Evolutionary conservation across 2,329 filamentous ascomycete species (phyloP).

Genomic region (Penicillium brasilianum): DNA sequence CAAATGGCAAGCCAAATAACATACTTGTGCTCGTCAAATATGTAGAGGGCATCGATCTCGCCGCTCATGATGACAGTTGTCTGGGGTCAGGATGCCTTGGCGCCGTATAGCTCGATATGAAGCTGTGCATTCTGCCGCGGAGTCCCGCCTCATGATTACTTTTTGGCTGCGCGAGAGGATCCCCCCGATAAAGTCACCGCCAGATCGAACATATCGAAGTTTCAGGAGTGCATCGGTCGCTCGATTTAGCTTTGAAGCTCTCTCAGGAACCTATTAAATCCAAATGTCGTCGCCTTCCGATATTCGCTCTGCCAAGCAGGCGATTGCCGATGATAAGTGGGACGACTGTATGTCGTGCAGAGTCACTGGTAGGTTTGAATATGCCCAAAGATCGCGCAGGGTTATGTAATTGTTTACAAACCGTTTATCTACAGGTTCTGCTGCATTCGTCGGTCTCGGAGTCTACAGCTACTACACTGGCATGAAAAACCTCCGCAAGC

Average conservation of each 20-base stretch:
- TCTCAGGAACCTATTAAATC: not conserved
- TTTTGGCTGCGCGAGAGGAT: constrained; percentile 14
- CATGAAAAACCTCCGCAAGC: constrained; percentile 70
- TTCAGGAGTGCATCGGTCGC: constrained; percentile 2
- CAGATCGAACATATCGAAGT: not conserved
- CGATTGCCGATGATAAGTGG: constrained; percentile 49
- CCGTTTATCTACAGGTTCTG: constrained; percentile 61
- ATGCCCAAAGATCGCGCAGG: constrained; percentile 13
- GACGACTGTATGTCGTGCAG: constrained; percentile 74
- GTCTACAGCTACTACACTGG: constrained; percentile 79
- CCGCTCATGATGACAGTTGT: constrained; percentile 69
- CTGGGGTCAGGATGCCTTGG: constrained; percentile 19
- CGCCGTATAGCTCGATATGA: constrained; percentile 29
- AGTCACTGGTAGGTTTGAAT: constrained; percentile 65
- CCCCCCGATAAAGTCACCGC: not conserved
- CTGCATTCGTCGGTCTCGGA: constrained; percentile 75
- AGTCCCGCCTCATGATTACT: constrained; percentile 35
- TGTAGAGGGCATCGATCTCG: constrained; percentile 92
- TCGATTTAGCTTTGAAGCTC: not conserved
- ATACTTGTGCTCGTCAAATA: constrained; percentile 95
- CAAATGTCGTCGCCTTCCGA: constrained; percentile 50
- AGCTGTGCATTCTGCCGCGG: constrained; percentile 41
- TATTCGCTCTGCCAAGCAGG: constrained; percentile 62
- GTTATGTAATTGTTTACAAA: not conserved
- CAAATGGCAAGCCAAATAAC: constrained; percentile 29